phyloP scores from a whole-genome alignment of 1,284 basidiomycete species.

The Amanita bisporigera region DNA sequence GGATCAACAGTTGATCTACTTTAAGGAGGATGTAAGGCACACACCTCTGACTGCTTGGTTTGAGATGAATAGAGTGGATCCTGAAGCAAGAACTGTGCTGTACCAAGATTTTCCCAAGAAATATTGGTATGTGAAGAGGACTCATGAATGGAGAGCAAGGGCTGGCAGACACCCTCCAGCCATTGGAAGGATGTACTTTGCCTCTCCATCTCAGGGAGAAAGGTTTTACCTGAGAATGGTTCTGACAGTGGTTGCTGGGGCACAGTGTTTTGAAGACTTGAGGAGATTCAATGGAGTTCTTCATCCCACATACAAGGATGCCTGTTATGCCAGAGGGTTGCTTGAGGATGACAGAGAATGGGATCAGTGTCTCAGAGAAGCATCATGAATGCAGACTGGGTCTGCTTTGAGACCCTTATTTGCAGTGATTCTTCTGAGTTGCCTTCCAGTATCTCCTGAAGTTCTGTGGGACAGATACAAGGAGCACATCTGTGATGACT shows the following conservation, averaged over 20 bases:
- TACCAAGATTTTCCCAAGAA: slow-evolving; percentile 51
- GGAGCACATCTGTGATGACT: too few species aligned
- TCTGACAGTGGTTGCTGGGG: slow-evolving; percentile 39
- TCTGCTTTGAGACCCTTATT: slow-evolving; percentile 41
- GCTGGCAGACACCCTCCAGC: slow-evolving; percentile 14
- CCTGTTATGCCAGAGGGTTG: slow-evolving; percentile 48
- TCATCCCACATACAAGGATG: slow-evolving; percentile 39
- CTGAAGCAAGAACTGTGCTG: not conserved
- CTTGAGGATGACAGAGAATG: slow-evolving; percentile 48
- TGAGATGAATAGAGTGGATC: slow-evolving; percentile 42
- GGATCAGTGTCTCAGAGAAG: slow-evolving; percentile 41
- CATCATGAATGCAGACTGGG: slow-evolving; percentile 41
- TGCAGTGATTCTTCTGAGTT: slow-evolving; percentile 40
- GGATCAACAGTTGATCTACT: slow-evolving; percentile 45
- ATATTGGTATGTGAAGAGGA: slow-evolving; percentile 24
- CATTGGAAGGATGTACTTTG: too few species aligned
- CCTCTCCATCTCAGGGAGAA: too few species aligned
- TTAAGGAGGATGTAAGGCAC: slow-evolving; percentile 35
- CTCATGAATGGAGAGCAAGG: slow-evolving; percentile 36
- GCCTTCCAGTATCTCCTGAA: slow-evolving; percentile 17
- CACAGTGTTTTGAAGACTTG: slow-evolving; percentile 42
- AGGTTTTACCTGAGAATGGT: too few species aligned
- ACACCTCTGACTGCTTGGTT: slow-evolving; percentile 51
- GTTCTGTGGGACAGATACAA: too few species aligned
- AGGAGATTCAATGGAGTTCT: slow-evolving; percentile 33